A percentile compares a stretch with the other conserved stretches of the same genome.
phyloP scores from a whole-genome alignment of 495 filamentous ascomycete species.

The Tuber microsphaerosporum region DNA sequence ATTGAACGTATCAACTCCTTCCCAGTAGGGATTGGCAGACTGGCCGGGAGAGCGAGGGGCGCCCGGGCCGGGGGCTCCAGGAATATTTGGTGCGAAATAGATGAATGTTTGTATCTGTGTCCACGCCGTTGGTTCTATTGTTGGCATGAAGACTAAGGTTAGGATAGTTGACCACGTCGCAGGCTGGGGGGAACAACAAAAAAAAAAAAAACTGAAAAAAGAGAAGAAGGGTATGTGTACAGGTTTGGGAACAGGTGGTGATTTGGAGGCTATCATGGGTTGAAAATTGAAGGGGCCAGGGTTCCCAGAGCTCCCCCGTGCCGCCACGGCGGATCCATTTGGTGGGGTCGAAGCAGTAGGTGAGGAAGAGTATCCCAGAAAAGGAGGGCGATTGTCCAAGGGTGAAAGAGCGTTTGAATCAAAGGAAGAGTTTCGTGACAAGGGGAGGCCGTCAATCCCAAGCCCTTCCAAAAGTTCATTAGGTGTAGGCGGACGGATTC shows the following conservation, averaged over 20 bases:
- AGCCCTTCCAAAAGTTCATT: conserved; percentile 36
- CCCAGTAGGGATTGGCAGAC: conserved; percentile 84
- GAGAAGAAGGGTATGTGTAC: conserved; percentile 48
- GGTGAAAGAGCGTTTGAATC: conserved; percentile 27
- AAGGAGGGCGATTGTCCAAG: conserved; percentile 16
- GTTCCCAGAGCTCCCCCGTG: conserved; percentile 45
- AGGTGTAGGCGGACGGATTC: conserved; percentile 26
- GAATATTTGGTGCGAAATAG: conserved; percentile 93
- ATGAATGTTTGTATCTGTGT: conserved; percentile 96
- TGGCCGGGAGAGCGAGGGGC: conserved; percentile 83
- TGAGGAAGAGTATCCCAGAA: conserved; percentile 37
- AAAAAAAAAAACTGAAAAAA: not conserved
- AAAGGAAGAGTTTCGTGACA: conserved; percentile 14
- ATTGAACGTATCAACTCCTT: conserved; percentile 77
- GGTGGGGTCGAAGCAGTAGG: conserved; percentile 42
- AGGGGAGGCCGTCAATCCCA: conserved; percentile 21
- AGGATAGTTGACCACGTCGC: conserved; percentile 39
- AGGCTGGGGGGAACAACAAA: not conserved
- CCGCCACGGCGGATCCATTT: conserved; percentile 44
- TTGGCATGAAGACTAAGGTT: conserved; percentile 23
- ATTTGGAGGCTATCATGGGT: conserved; percentile 67
- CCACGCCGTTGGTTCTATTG: conserved; percentile 85
- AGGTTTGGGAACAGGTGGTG: conserved; percentile 64
- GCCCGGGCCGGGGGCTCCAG: conserved; percentile 84
- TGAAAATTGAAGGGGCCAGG: conserved; percentile 84